Percentiles rank a stretch among this genome's conserved stretches.
These are phyloP conservation scores for Excoecaria cochinchinensis DNA, from an alignment of 345 rosid species.

Conservation along the genomic window DNA sequence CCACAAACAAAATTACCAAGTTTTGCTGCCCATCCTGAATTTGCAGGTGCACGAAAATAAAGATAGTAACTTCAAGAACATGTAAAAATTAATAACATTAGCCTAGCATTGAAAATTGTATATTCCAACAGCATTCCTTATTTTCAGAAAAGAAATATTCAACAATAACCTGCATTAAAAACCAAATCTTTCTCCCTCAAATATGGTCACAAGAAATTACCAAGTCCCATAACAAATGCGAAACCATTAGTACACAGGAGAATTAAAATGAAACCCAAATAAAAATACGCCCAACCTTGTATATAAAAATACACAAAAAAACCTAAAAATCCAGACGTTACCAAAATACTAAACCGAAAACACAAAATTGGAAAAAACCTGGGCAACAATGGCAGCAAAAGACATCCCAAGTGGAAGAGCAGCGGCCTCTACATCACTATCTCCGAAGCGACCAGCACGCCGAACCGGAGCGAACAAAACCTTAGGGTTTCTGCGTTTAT, in stretches of 20 bases:
- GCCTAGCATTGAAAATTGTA: too few relatives aligned
- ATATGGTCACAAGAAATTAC: background rate
- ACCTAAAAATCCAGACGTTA: constrained; percentile 2
- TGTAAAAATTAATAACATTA: background rate
- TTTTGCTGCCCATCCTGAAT: background rate
- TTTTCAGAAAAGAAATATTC: background rate
- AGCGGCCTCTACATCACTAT: constrained; percentile 51
- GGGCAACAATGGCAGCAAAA: constrained; percentile 75
- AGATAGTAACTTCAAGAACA: background rate
- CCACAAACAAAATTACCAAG: background rate
- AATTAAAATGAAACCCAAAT: background rate
- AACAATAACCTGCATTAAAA: background rate
- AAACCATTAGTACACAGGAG: background rate
- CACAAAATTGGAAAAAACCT: constrained; percentile 44
- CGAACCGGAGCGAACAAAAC: constrained; percentile 29
- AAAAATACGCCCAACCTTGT: background rate
- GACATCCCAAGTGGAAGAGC: constrained; percentile 95
- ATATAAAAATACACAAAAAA: background rate
- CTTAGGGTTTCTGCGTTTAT: constrained; percentile 39
- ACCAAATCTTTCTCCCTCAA: too few relatives aligned
- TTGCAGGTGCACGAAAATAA: background rate
- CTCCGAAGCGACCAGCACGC: constrained; percentile 35
- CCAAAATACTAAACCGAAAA: background rate
- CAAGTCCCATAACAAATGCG: background rate
- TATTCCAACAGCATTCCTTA: too few relatives aligned